phyloP scores from a whole-genome alignment of 169 alveolate genomes.

The Cryptosporidium sp. region DNA sequence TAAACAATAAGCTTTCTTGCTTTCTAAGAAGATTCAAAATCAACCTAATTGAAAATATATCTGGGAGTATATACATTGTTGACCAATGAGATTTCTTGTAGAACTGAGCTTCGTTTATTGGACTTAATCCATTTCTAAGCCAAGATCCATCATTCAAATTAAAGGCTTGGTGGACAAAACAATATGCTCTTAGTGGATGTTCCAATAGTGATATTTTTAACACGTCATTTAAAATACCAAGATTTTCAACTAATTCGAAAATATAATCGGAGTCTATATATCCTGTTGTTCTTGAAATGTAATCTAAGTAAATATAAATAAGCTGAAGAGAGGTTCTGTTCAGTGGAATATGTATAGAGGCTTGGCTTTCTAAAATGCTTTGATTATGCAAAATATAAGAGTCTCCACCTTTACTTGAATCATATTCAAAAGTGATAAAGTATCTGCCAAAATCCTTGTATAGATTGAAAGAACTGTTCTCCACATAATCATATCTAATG shows the following conservation, averaged over 20 bases:
- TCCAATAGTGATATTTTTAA: slow-evolving; percentile 12
- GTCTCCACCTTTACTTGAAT: neutral
- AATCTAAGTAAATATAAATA: slow-evolving; percentile 9
- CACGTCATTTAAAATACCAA: slow-evolving; percentile 26
- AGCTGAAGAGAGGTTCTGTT: slow-evolving; percentile 29
- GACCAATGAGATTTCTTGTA: slow-evolving; percentile 69
- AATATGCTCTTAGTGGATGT: slow-evolving; percentile 54
- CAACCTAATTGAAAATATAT: slow-evolving; percentile 28
- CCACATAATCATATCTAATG: neutral
- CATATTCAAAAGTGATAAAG: slow-evolving; percentile 5
- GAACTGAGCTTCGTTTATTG: slow-evolving; percentile 58
- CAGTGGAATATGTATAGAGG: slow-evolving; percentile 49
- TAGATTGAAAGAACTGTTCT: neutral
- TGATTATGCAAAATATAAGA: neutral
- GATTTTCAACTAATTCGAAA: neutral
- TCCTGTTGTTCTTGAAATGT: neutral
- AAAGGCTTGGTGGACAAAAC: slow-evolving; percentile 59
- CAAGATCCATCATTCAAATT: neutral
- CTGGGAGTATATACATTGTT: slow-evolving; percentile 31
- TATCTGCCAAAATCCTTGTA: neutral
- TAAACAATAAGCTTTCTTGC: neutral
- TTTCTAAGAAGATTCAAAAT: neutral
- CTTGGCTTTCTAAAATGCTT: neutral
- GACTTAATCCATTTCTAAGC: slow-evolving; percentile 33
- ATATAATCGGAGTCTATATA: neutral